Conservation (phyloP, 768 basidiomycete species). For the Kondoa malvinella region DNA sequence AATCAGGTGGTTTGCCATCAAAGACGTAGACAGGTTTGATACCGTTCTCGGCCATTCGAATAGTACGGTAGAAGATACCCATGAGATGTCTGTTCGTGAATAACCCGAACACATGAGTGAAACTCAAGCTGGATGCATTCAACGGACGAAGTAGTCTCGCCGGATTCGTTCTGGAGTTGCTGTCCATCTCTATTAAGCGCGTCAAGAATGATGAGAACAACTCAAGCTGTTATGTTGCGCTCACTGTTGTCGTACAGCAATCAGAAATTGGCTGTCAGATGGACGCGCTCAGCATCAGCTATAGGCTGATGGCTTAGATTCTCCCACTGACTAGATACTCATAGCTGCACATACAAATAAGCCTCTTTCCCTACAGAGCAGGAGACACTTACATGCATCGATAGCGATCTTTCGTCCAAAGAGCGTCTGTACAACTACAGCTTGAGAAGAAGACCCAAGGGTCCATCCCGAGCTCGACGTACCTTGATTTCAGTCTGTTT, state of each 20-base stretch:
- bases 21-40: slow-evolving; percentile 97
- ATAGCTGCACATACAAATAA: background rate
- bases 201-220: too few species aligned
- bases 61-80: slow-evolving; percentile 94
- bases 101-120: background rate
- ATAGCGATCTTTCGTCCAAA: slow-evolving; percentile 98
- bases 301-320: slow-evolving; percentile 37
- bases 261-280: slow-evolving; percentile 47
- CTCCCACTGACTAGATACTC: slow-evolving; percentile 9
- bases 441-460: slow-evolving; percentile 6
- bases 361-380: background rate
- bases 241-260: slow-evolving; percentile 77
- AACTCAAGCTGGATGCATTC: background rate
- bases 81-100: slow-evolving; percentile 61
- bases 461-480: background rate
- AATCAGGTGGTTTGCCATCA: slow-evolving; percentile 91
- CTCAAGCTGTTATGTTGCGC: background rate
- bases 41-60: slow-evolving; percentile 94
- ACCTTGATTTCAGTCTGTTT: slow-evolving; percentile 30
- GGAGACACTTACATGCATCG: slow-evolving; percentile 45
- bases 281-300: slow-evolving; percentile 46
- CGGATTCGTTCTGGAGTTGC: slow-evolving; percentile 88
- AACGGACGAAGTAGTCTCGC: slow-evolving; percentile 69
- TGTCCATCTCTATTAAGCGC: slow-evolving; percentile 50
- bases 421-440: slow-evolving; percentile 45